Base-by-base conservation (phyloP, 139 green algal genomes). In the Mesostigma viride region DNA sequence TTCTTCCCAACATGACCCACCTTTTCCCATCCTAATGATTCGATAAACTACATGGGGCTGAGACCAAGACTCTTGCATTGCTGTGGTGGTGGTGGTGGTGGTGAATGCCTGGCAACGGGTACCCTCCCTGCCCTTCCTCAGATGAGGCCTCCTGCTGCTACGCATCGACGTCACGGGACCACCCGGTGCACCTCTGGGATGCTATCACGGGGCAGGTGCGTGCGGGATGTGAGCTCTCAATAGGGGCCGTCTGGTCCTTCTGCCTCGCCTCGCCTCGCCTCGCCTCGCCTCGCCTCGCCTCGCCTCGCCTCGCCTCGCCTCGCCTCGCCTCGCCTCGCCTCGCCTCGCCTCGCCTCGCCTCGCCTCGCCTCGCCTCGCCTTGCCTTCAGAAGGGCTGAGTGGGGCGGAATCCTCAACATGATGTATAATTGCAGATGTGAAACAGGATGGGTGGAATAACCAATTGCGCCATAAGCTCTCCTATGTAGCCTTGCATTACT, bases 181-280 rank as follows among this genome's bases (percentile, higher is more conserved):
- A 91, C 32, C 89, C 89, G 0, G 65, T 95, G 0, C 85, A 92
- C 65, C 53, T 96, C 31, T 96, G 87, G 84, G 89, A 96, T 62
- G 87, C 67, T 4, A 24, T 73, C 28, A 68, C 67, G 3, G 67
- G 67, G 3, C 24, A 67, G 53, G 51, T 68, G 8, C 20, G 58
- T 8, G 58, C 58, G 30, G 40, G 40, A 53, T 53, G 40, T 53
- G 40, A 53, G 17, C 14, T 53, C 14, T 53, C 40, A 53, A 53
- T 17, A 53, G 14, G n/a, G n/a, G n/a, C n/a, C 51, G 24, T 60
- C 51, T 1, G 24, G 24, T 35, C 53, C 17, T 1, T 26, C 1
- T 26, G 56, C 56, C 56, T 8, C 56, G 56, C 56, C 56, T 8
- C 30, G 56, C 56, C 56, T 8, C 56, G 56, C 56, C 56, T 8